A percentile compares a stretch with the other conserved stretches of the same genome.
phyloP scores from a whole-genome alignment of 202 grass and related monocot genomes.

The Panicum hallii region DNA sequence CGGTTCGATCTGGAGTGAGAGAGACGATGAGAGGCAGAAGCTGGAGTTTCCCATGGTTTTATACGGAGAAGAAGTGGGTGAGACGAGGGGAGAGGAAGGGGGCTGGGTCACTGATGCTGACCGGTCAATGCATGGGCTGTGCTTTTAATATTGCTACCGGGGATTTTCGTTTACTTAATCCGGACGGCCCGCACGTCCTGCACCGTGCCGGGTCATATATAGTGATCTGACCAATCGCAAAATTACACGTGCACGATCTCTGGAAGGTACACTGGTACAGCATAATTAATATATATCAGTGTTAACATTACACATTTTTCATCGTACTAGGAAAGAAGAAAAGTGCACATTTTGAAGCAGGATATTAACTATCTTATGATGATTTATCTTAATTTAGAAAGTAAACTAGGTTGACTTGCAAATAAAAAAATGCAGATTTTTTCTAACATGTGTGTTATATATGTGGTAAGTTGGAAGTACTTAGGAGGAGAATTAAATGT shows the following conservation, averaged over 20 bases:
- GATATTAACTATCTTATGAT: too few species aligned
- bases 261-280: not conserved
- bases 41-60: constrained; percentile 24
- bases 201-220: not conserved
- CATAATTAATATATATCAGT: too few species aligned
- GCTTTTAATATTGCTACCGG: not conserved
- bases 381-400: too few species aligned
- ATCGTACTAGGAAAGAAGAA: too few species aligned
- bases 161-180: constrained; percentile 42
- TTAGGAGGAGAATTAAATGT: too few species aligned
- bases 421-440: too few species aligned
- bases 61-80: not conserved
- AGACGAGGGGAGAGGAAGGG: not conserved
- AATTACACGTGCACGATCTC: not conserved
- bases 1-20: not conserved
- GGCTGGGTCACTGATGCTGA: constrained; percentile 46
- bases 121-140: constrained; percentile 30
- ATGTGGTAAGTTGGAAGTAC: too few species aligned
- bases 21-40: not conserved
- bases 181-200: constrained; percentile 37
- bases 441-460: too few species aligned
- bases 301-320: too few species aligned
- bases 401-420: too few species aligned
- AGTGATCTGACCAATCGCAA: not conserved
- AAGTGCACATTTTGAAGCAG: too few species aligned